Percentiles rank a stretch among this genome's conserved stretches.
Conservation (phyloP, 768 basidiomycete species). For the Candolleomyces aberdarensis region DNA sequence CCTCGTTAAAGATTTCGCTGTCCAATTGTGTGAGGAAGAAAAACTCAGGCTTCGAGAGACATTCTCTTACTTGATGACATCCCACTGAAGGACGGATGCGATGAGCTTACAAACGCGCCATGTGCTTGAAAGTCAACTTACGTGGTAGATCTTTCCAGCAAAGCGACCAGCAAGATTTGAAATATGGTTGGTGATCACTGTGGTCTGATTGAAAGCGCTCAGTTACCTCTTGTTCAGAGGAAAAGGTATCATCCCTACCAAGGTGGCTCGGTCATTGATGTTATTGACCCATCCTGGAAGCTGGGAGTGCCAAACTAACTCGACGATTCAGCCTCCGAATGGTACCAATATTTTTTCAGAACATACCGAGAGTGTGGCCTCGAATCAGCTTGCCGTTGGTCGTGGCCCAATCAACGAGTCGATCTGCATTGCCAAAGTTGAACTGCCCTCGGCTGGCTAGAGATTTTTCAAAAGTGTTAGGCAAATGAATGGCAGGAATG, state of each 20-base stretch:
- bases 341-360: background rate
- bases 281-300: conserved; percentile 35
- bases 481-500: background rate
- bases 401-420: conserved; percentile 37
- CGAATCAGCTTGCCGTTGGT: conserved; percentile 38
- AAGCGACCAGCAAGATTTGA: conserved; percentile 36
- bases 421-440: conserved; percentile 31
- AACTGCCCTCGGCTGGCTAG: conserved; percentile 25
- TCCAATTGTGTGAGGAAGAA: conserved; percentile 11
- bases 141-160: conserved; percentile 35
- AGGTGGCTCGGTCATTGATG: conserved; percentile 27
- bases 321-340: background rate
- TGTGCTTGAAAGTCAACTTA: background rate
- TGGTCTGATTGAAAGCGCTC: conserved; percentile 17
- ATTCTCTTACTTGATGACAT: conserved; percentile 32
- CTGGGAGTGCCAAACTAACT: conserved; percentile 32
- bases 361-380: conserved; percentile 35
- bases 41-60: background rate
- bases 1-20: conserved; percentile 44
- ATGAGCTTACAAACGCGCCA: background rate
- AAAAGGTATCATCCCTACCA: conserved; percentile 17
- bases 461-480: conserved; percentile 12
- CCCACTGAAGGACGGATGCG: conserved; percentile 21
- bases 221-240: background rate
- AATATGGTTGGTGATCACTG: conserved; percentile 39